Conservation (phyloP, 345 rosid genomes). For the Anacardium occidentale region DNA sequence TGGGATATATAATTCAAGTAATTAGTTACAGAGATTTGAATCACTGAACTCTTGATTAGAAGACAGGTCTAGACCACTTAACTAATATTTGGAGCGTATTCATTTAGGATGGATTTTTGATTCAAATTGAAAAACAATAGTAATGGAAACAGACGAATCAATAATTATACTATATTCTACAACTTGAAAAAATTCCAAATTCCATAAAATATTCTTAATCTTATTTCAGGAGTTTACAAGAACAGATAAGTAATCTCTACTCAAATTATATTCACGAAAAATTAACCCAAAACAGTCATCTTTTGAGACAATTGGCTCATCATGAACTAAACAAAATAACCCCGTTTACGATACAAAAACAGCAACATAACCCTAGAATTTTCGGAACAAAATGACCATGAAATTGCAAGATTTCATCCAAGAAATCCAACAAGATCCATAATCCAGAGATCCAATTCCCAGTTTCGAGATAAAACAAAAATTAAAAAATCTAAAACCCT, state of each 20-base stretch:
- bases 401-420: too few relatives aligned
- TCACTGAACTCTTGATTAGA: not conserved
- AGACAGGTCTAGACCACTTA: not conserved
- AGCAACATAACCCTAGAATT: not conserved
- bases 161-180: not conserved
- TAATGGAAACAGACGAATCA: not conserved
- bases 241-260: not conserved
- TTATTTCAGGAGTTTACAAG: not conserved
- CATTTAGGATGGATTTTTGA: not conserved
- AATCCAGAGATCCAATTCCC: not conserved
- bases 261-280: not conserved
- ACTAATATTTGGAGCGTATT: not conserved
- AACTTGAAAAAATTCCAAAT: not conserved
- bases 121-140: not conserved
- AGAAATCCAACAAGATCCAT: conserved; percentile 6
- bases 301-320: not conserved
- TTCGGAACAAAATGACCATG: conserved; percentile 3
- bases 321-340: not conserved
- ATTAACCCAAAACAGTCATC: not conserved
- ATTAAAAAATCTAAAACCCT: conserved; percentile 42
- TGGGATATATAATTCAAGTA: not conserved
- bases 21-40: not conserved
- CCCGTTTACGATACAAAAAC: not conserved
- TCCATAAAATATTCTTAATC: not conserved
- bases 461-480: not conserved